Conservation (phyloP, 345 rosid species). For the Arabis hirsuta region DNA sequence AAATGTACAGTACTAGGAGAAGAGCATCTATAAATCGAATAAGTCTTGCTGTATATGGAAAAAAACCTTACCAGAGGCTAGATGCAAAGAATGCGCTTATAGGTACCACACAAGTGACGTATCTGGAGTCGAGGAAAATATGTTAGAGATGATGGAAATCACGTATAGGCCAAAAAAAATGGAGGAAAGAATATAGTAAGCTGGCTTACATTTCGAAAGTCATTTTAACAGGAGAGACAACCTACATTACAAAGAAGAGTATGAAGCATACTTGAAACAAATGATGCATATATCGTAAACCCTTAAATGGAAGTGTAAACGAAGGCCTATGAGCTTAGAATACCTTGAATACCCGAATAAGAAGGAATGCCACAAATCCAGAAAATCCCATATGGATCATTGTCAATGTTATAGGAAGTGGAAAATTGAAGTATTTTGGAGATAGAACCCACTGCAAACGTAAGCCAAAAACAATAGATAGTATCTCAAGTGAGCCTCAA, state of each 20-base stretch:
- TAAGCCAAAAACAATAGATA: constrained; percentile 6
- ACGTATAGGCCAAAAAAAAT: neutral
- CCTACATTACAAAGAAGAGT: constrained; percentile 53
- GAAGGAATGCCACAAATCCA: constrained; percentile 74
- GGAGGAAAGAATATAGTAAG: neutral
- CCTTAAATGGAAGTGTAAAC: neutral
- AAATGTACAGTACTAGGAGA: neutral
- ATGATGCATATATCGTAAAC: neutral
- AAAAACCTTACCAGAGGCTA: constrained; percentile 88
- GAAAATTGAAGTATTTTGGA: constrained; percentile 88
- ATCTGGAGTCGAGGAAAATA: constrained; percentile 53
- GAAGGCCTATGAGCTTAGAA: neutral
- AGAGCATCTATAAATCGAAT: neutral
- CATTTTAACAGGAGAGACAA: constrained; percentile 95
- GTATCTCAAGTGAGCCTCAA: neutral
- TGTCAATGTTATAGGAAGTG: constrained; percentile 86
- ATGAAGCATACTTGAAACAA: neutral
- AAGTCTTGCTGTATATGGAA: neutral
- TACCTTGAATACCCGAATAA: constrained; percentile 96
- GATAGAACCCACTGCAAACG: constrained; percentile 93
- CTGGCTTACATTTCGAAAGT: constrained; percentile 81
- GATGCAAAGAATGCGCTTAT: constrained; percentile 97
- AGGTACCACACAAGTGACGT: constrained; percentile 87
- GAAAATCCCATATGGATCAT: constrained; percentile 97
- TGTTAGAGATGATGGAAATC: constrained; percentile 11